phyloP scores from a whole-genome alignment of 176 grass and related monocot genomes.

The Oryza australiensis region DNA sequence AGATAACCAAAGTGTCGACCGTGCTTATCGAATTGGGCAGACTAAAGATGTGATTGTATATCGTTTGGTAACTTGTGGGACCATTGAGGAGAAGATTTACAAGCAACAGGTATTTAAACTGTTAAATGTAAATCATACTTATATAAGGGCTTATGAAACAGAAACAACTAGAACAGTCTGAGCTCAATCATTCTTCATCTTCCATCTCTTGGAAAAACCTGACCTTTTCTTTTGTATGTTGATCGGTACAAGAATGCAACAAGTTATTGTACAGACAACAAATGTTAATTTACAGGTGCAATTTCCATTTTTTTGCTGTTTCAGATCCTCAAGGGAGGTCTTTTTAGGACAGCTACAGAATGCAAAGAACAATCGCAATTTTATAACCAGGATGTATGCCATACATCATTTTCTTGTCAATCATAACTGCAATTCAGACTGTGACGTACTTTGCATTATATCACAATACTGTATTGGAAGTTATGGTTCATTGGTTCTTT shows the following conservation, averaged over 20 bases:
- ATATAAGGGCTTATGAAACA: neutral
- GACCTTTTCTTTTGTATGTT: neutral
- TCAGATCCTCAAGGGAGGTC: constrained; percentile 55
- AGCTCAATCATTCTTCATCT: neutral
- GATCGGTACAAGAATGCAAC: neutral
- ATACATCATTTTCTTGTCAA: neutral
- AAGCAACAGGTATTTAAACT: constrained; percentile 20
- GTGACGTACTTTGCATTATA: neutral
- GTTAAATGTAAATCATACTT: neutral
- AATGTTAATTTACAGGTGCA: neutral
- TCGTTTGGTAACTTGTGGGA: constrained; percentile 63
- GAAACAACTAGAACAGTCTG: neutral
- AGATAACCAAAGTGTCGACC: constrained; percentile 65
- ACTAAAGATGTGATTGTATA: constrained; percentile 62
- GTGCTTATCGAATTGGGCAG: constrained; percentile 62
- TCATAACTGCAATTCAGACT: neutral
- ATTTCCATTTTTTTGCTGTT: constrained; percentile 3
- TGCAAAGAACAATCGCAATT: constrained; percentile 59
- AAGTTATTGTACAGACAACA: neutral
- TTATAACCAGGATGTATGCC: constrained; percentile 55
- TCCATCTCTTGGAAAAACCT: neutral
- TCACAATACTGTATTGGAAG: neutral
- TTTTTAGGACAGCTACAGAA: constrained; percentile 66
- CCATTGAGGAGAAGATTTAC: constrained; percentile 67
- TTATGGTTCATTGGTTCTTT: neutral